Evolutionary conservation across 2,329 filamentous ascomycete species (phyloP), one percentile per base, ranked within the genome.

Genomic region (Pochonia chlamydosporia): DNA sequence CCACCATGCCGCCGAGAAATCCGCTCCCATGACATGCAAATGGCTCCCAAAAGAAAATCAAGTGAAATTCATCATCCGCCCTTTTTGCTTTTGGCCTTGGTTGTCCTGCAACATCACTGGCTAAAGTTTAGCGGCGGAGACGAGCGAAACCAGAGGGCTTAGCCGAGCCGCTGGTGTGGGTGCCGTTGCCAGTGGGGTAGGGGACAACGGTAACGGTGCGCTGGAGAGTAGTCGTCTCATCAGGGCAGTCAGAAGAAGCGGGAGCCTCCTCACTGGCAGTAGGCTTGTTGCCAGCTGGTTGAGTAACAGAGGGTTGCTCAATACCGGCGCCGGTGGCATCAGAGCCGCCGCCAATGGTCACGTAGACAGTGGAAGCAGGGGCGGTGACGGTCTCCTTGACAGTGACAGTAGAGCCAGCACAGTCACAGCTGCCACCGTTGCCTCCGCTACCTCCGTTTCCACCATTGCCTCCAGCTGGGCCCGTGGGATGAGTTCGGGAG

Each of bases 161-260:
- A 31, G 64, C 59, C 30, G 54, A 59, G 43, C 64, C 64, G 51
- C 58, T 51, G 40, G 64, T 52, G 48, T 50, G 51, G 43, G 68
- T 67, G 49, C 61, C 62, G 63, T 69, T 68, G 52, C 60, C 59
- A 44, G 58, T 61, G 43, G 71, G 71, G 64, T 64, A 71, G 53
- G 71, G 71, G 50, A 70, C 58, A 49, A 67, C 63, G 45, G 66
- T 67, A 50, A 66, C 62, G 30, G 61, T 63, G 31, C 58, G 53
- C 53, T 60, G 53, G 31, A 57, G 35, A 13, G 49, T 56, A 53
- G 58, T 58, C 49, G 52, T 52, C 33, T 55, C 48, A 30, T 50
- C 53, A 21, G 55, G 48, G 52, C 53, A 57, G 46, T 50, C 51
- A 30, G 54, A 13, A 4, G 24, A 14, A 10, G 6, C 41, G 4